A percentile compares a stretch with the other conserved stretches of the same genome.
These are phyloP conservation scores for Mortierella alpina DNA, from an alignment of 192 early-diverging fungal genomes.

Conservation along the genomic window DNA sequence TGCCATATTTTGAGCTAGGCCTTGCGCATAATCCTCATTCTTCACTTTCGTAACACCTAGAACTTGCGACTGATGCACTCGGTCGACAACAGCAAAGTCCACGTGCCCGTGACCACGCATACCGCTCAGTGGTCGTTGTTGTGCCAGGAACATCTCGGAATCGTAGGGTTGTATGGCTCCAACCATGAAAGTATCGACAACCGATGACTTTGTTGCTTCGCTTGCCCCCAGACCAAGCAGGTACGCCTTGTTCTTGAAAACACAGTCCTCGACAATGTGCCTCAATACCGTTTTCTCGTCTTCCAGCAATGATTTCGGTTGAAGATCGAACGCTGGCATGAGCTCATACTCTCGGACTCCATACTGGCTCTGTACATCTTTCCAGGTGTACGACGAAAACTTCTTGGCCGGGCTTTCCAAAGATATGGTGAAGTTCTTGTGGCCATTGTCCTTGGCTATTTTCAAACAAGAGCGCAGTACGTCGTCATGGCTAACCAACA, in stretches of 20 bases:
- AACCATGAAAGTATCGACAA: conserved; percentile 11
- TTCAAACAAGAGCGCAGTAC: conserved; percentile 3
- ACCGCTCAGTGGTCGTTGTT: conserved; percentile 11
- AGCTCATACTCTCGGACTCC: conserved; percentile 1
- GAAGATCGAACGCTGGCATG: not conserved
- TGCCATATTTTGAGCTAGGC: conserved; percentile 22
- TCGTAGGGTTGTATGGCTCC: not conserved
- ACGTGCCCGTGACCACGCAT: conserved; percentile 10
- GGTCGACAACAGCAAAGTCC: conserved; percentile 9
- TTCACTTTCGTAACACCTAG: conserved; percentile 3
- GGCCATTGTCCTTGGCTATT: conserved; percentile 1
- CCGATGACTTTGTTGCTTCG: conserved; percentile 3
- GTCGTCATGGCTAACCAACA: not conserved
- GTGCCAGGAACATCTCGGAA: conserved; percentile 8
- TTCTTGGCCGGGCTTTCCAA: conserved; percentile 10
- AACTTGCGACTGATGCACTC: conserved; percentile 2
- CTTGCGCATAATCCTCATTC: not conserved
- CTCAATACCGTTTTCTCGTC: not conserved
- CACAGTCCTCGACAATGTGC: not conserved
- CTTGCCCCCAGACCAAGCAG: not conserved
- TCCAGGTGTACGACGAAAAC: conserved; percentile 4
- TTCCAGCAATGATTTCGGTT: not conserved
- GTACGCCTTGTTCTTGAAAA: conserved; percentile 10
- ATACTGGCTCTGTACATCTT: not conserved
- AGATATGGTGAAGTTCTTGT: conserved; percentile 9